Evolutionary conservation across 2,329 filamentous ascomycete genomes (phyloP).

Genomic region (Colletotrichum sp.): DNA sequence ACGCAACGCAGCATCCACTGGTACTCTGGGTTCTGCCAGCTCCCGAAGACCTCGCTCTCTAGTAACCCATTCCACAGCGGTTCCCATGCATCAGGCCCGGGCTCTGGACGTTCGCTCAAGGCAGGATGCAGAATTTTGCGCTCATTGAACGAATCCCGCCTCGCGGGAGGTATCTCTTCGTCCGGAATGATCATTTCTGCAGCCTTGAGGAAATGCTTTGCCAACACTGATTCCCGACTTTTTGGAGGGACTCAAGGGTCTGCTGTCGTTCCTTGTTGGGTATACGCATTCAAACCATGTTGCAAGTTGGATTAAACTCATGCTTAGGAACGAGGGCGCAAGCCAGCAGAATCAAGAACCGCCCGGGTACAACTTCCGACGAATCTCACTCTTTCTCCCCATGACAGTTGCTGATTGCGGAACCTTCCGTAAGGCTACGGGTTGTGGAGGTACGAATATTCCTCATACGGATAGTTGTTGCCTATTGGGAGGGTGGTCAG

Average conservation of each 20-base stretch:
- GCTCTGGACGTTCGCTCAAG: not conserved
- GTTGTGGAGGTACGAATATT: not conserved
- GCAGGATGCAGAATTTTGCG: not conserved
- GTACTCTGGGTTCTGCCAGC: not conserved
- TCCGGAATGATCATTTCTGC: no score
- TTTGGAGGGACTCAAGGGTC: no score
- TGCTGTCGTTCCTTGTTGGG: not conserved
- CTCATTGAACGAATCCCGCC: not conserved
- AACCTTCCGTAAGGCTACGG: not conserved
- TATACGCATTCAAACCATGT: not conserved
- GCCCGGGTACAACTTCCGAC: not conserved
- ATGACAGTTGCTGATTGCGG: not conserved
- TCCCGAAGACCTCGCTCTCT: not conserved
- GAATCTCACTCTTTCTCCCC: not conserved
- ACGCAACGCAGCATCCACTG: not conserved
- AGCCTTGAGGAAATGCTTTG: no score
- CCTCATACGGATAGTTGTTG: not conserved
- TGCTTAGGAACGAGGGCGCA: not conserved
- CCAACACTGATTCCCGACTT: no score
- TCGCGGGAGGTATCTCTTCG: not conserved
- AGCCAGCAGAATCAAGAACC: not conserved
- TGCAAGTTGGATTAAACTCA: not conserved
- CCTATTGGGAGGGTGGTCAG: not conserved
- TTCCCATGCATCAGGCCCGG: not conserved
- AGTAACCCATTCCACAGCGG: not conserved